Conservation (phyloP, 768 basidiomycete genomes). For the Guyanaporus albipodus region DNA sequence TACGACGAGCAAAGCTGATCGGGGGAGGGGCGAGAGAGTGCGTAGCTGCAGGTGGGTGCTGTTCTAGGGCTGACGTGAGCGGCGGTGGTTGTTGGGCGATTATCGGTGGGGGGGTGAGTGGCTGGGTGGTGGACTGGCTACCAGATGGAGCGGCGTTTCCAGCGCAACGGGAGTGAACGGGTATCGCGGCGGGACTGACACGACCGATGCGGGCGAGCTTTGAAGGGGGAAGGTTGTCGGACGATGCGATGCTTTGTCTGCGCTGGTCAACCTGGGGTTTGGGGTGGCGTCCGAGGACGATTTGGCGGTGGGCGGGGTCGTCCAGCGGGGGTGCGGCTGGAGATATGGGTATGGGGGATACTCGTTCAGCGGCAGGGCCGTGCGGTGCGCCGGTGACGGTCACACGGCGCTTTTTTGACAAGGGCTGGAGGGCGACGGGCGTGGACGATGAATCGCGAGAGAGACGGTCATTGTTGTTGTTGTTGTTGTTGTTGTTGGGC, state of each 20-base stretch:
- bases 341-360: conserved; percentile 55
- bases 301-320: conserved; percentile 48
- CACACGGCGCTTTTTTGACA: conserved; percentile 62
- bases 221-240: conserved; percentile 27
- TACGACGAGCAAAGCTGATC: conserved; percentile 74
- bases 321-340: conserved; percentile 64
- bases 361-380: conserved; percentile 36
- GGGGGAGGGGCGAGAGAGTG: conserved; percentile 62
- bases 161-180: conserved; percentile 22
- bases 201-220: conserved; percentile 32
- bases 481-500: conserved; percentile 12
- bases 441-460: conserved; percentile 31
- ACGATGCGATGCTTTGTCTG: conserved; percentile 45
- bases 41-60: conserved; percentile 14
- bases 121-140: conserved; percentile 25
- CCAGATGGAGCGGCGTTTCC: conserved; percentile 22
- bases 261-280: conserved; percentile 69
- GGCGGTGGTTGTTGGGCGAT: conserved; percentile 19
- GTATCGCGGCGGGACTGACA: conserved; percentile 36
- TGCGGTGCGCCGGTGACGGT: conserved; percentile 55
- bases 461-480: conserved; percentile 7
- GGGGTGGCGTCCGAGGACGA: conserved; percentile 67
- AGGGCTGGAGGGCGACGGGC: conserved; percentile 39
- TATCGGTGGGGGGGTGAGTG: conserved; percentile 25
- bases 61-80: conserved; percentile 21